A percentile compares a stretch with the other conserved stretches of the same genome.
Evolutionary conservation across 371 early-diverging fungal species (phyloP).

Genomic region (Actinomortierella ambigua): DNA sequence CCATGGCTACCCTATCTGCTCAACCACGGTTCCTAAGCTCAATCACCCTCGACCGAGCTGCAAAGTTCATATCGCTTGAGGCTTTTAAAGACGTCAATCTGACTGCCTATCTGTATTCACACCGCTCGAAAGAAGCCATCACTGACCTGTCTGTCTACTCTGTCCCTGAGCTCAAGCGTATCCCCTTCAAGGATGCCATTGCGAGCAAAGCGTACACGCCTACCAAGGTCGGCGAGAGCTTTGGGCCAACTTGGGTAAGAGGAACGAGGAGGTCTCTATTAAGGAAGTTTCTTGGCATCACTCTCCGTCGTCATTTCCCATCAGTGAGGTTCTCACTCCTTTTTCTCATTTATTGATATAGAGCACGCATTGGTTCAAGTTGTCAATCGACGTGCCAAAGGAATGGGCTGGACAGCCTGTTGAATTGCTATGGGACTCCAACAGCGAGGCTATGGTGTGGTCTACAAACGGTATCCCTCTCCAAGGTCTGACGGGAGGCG

Average conservation of each 20-base stretch:
- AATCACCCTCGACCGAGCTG: constrained; percentile 33
- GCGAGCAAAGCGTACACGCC: constrained; percentile 63
- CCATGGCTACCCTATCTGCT: constrained; percentile 34
- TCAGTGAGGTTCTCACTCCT: background rate
- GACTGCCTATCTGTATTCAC: constrained; percentile 21
- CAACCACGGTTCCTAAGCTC: constrained; percentile 40
- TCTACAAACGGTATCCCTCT: constrained; percentile 79
- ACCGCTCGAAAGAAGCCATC: constrained; percentile 11
- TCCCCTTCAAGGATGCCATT: constrained; percentile 85
- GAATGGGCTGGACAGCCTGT: constrained; percentile 71
- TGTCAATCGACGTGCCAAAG: constrained; percentile 68
- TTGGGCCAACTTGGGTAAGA: constrained; percentile 89
- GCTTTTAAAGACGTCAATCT: constrained; percentile 32
- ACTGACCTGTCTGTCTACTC: constrained; percentile 64
- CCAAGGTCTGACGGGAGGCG: constrained; percentile 90
- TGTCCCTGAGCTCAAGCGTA: constrained; percentile 81
- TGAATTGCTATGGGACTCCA: constrained; percentile 82
- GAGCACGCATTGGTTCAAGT: constrained; percentile 92
- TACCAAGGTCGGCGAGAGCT: constrained; percentile 70
- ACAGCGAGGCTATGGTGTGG: constrained; percentile 91
- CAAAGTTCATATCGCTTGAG: constrained; percentile 17
- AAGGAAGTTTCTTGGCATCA: no score
- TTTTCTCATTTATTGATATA: constrained; percentile 32
- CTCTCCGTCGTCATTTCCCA: background rate
- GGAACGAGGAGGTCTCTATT: no score